These are phyloP conservation scores for Ophiosphaerella herpotricha DNA, from an alignment of 2,329 filamentous ascomycete species.

Conservation along the genomic window DNA sequence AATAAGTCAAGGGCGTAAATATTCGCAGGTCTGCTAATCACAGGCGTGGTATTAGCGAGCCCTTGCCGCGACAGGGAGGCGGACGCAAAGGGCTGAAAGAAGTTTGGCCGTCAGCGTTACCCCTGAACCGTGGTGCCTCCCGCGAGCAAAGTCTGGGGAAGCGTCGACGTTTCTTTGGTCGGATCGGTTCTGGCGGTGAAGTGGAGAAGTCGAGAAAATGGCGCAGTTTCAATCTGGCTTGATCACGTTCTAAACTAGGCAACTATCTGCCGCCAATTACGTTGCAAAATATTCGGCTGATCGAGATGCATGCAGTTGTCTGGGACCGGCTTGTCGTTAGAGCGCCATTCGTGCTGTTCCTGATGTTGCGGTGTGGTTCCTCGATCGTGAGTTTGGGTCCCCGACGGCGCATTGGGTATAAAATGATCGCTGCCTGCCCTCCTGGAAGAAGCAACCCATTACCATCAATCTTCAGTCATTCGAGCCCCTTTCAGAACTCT, in stretches of 20 bases:
- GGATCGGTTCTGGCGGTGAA: slow-evolving; percentile 35
- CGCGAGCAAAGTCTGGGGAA: slow-evolving; percentile 28
- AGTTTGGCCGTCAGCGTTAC: slow-evolving; percentile 23
- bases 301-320: slow-evolving; percentile 41
- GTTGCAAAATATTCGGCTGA: slow-evolving; percentile 30
- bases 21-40: slow-evolving; percentile 1
- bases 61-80: slow-evolving; percentile 17
- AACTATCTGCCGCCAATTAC: slow-evolving; percentile 32
- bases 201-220: slow-evolving; percentile 38
- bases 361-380: slow-evolving; percentile 38
- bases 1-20: not conserved
- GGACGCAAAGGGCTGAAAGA: slow-evolving; percentile 25
- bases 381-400: slow-evolving; percentile 23
- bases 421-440: slow-evolving; percentile 32
- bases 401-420: slow-evolving; percentile 29
- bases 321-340: slow-evolving; percentile 32
- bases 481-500: slow-evolving; percentile 21
- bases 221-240: slow-evolving; percentile 33
- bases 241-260: slow-evolving; percentile 31
- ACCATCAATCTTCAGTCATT: slow-evolving; percentile 24
- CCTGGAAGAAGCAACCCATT: slow-evolving; percentile 33
- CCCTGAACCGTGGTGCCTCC: slow-evolving; percentile 35
- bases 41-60: slow-evolving; percentile 13
- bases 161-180: slow-evolving; percentile 23
- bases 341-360: slow-evolving; percentile 34